These are phyloP conservation scores for Neobulgaria alba DNA, from an alignment of 2,329 filamentous ascomycete genomes.

Conservation along the genomic window DNA sequence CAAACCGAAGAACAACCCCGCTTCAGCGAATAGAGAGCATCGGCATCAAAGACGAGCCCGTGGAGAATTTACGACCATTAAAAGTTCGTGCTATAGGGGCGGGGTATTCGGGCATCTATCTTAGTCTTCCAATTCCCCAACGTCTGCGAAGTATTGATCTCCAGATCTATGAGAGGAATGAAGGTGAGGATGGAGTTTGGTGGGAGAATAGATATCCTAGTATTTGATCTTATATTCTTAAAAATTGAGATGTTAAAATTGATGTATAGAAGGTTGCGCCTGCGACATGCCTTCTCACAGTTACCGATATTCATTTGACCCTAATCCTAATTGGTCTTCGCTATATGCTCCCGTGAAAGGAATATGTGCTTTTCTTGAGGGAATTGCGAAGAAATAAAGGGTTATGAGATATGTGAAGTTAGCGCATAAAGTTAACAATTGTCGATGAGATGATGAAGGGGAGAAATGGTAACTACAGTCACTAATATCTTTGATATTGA, in stretches of 20 bases:
- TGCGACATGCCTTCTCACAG: conserved; percentile 35
- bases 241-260: too few relatives aligned
- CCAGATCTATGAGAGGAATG: conserved; percentile 46
- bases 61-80: conserved; percentile 23
- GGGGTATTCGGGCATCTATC: conserved; percentile 28
- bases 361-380: conserved; percentile 60
- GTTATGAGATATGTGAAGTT: conserved; percentile 51
- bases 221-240: conserved; percentile 20
- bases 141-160: conserved; percentile 24
- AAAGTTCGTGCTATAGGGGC: conserved; percentile 28
- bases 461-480: conserved; percentile 41
- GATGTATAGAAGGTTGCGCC: too few relatives aligned
- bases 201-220: conserved; percentile 38
- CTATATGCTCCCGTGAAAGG: conserved; percentile 60
- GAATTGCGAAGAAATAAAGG: conserved; percentile 53
- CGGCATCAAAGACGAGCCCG: conserved; percentile 20
- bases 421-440: conserved; percentile 44
- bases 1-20: too few relatives aligned
- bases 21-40: too few relatives aligned
- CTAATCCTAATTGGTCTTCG: conserved; percentile 61
- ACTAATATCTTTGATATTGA: too few relatives aligned
- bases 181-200: conserved; percentile 44
- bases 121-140: conserved; percentile 26
- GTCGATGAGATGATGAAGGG: conserved; percentile 44
- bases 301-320: conserved; percentile 60